Evolutionary conservation across 768 basidiomycete species (phyloP), one percentile per base, ranked within the genome.

Genomic region (Chlorophyllum brunneum): DNA sequence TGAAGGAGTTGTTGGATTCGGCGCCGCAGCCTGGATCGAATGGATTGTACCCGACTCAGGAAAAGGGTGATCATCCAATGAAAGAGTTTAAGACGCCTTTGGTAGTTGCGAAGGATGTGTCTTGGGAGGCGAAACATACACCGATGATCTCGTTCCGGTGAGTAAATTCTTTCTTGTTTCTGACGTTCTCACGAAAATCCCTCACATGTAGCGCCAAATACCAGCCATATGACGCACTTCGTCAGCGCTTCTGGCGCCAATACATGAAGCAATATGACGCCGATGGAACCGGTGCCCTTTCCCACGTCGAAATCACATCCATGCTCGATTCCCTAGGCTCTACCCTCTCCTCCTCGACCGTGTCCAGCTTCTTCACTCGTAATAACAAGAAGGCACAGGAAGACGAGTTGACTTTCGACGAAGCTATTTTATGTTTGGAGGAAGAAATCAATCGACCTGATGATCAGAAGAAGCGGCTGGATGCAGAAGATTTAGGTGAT

Each of bases 311-410:
- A 67, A 76, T 97, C 27, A 90, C 88, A 0, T 90, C 90, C 9
- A 94, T 98, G 90, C 85, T 99, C 37, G 95, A 98, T 70, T 95
- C 95, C 1, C 84, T 99, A 31, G 94, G 94, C 4, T 97, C 94
- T 3, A 98, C 95, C 0, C 80, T 98, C 43, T 88, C 49, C 40
- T 51, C 49, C 0, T 73, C 82, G 38, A 98, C 95, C 1, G 73
- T 97, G 53, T 78, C 87, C 58, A 77, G 78, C 11, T 98, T 95
- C 78, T 98, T 90, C 71, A 80, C 76, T 6, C 78, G 82, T 5
- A 79, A 76, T 60, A 77, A 77, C 51, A 92, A 90, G 66, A 69
- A 76, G 3, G 78, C 84, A 0, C 73, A 75, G 5, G 67, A 73
- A 18, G 94, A 85, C 54, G 86, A 92, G 59, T 70, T 99, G 27